A percentile compares a stretch with the other conserved stretches of the same genome.
Conservation (phyloP, 164 flowering plant genomes). For the Annona squamosa region DNA sequence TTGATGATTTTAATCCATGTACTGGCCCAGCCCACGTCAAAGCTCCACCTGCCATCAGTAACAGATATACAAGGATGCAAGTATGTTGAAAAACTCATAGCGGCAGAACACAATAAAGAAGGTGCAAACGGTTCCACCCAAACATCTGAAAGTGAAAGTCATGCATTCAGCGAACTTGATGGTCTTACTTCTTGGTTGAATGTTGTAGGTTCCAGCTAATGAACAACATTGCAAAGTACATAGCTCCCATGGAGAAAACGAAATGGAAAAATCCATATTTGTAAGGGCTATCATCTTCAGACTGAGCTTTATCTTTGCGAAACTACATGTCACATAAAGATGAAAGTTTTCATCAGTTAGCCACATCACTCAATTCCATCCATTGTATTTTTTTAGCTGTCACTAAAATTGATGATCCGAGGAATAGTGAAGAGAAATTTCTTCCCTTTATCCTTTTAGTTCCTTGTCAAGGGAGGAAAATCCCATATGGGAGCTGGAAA, state of each 20-base stretch:
- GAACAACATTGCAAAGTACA: slow-evolving; percentile 94
- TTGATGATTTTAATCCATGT: slow-evolving; percentile 94
- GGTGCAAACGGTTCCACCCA: neutral
- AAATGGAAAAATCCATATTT: slow-evolving; percentile 81
- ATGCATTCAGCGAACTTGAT: neutral
- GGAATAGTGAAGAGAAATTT: neutral
- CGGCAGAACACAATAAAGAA: neutral
- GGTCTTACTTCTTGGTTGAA: slow-evolving; percentile 53
- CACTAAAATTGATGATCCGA: neutral
- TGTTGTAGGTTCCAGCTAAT: slow-evolving; percentile 75
- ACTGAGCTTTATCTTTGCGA: slow-evolving; percentile 39
- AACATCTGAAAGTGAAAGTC: neutral
- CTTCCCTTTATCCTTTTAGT: neutral
- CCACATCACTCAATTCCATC: neutral
- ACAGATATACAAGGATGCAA: neutral
- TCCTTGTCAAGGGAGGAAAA: neutral
- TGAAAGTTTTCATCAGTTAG: neutral
- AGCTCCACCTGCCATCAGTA: slow-evolving; percentile 65
- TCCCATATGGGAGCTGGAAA: neutral
- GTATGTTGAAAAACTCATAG: neutral
- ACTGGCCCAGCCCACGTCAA: slow-evolving; percentile 94
- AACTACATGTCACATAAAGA: slow-evolving; percentile 37
- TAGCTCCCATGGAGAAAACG: slow-evolving; percentile 75
- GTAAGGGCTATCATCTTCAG: slow-evolving; percentile 76
- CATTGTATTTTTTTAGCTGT: neutral